phyloP scores from a whole-genome alignment of 768 basidiomycete genomes.

The Mycena vulgaris region DNA sequence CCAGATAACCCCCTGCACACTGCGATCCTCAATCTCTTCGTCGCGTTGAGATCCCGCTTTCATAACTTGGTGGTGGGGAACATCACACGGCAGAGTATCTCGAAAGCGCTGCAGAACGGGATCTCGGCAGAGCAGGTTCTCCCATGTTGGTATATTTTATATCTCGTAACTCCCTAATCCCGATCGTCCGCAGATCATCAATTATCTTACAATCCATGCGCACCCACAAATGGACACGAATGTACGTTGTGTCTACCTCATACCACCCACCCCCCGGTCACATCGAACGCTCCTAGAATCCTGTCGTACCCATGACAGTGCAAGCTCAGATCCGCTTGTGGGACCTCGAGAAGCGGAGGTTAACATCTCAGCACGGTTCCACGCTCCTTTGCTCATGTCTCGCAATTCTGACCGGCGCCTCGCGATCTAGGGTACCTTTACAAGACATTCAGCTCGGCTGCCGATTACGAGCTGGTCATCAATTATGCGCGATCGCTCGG shows the following conservation, averaged over 20 bases:
- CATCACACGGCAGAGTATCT: conserved; percentile 95
- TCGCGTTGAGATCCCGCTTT: conserved; percentile 96
- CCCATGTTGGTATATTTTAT: conserved; percentile 37
- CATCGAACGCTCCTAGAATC: conserved; percentile 69
- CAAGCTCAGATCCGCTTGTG: conserved; percentile 98
- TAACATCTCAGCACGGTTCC: conserved; percentile 89
- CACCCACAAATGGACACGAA: conserved; percentile 99
- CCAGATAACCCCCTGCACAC: conserved; percentile 96
- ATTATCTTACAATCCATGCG: conserved; percentile 93
- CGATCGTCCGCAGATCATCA: conserved; percentile 84
- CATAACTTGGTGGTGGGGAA: conserved; percentile 96
- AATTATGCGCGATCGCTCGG: conserved; percentile 88
- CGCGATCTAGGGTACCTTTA: conserved; percentile 84
- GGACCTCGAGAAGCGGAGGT: conserved; percentile 95
- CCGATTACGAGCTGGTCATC: conserved; percentile 90
- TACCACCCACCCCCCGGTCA: conserved; percentile 41
- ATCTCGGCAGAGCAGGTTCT: conserved; percentile 95
- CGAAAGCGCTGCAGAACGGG: conserved; percentile 95
- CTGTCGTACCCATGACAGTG: conserved; percentile 95
- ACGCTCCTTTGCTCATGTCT: conserved; percentile 39
- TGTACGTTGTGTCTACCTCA: conserved; percentile 60
- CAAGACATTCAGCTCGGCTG: conserved; percentile 87
- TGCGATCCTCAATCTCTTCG: conserved; percentile 91
- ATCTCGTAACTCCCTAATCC: conserved; percentile 34
- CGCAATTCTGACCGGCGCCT: too few relatives aligned